Evolutionary conservation across 495 filamentous ascomycete genomes (phyloP), one percentile per base, ranked within the genome.

Genomic region (Amniculicola lignicola): DNA sequence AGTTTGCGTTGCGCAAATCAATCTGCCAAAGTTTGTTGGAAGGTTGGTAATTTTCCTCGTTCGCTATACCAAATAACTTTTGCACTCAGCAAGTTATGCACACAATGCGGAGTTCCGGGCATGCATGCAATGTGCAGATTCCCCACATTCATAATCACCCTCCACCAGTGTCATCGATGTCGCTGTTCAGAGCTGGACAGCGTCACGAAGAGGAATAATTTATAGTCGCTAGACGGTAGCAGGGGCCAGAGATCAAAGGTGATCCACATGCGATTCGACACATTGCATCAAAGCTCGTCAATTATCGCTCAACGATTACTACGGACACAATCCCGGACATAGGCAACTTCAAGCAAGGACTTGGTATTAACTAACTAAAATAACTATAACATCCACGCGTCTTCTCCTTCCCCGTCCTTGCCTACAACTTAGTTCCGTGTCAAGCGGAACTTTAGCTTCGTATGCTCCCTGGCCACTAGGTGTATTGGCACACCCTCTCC

Each of bases 391-490:
- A 22, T 25, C 31, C 9, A 27, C 39, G 19, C 24, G 22, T 43
- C 24, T 25, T 42, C 14, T 36, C 44, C 21, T 51, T 22, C 47
- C 45, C n/a, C n/a, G n/a, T n/a, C n/a, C n/a, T n/a, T n/a, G n/a
- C n/a, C n/a, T n/a, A 40, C 37, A 9, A 40, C 9, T 19, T 18
- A 40, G 6, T 40, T 19, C 37, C 37, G 7, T 6, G 11, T 40
- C 7, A 18, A 18, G 6, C 7, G 6, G 19, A 40, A 40, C 16
- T 18, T 40, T 9, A 19, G 6, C 7, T 6, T 40, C 9, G 6
- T 40, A 9, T 19, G 6, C 37, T 40, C 37, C 37, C 6, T 10
- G 4, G 16, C 41, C 11, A 22, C 21, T 22, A 45, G 16, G 25
- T 45, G 41, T 4, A 9, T 31, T 10, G 27, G 24, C 4, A 36